Evolutionary conservation across 306 rosid genomes (phyloP), one percentile per base, ranked within the genome.

Genomic region (Phaseolus lunatus): DNA sequence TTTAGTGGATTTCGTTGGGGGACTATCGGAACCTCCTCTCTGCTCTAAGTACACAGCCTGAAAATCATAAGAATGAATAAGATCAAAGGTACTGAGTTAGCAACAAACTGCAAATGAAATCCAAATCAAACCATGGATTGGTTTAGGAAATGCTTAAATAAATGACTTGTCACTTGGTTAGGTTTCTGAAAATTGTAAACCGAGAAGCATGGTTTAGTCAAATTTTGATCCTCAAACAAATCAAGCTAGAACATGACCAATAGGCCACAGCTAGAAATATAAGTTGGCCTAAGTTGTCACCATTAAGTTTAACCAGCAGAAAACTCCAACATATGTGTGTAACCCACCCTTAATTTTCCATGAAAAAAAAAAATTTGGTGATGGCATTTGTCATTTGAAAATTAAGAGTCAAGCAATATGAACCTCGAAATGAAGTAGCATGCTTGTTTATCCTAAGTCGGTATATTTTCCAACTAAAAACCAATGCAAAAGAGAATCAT

Each of bases 41-140:
- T 65, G 80, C 82, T 86, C 86, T 73, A 91, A 78, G 81, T 88
- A 89, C 48, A 91, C 97, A 67, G 86, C 97, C 97, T 87, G 87
- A 78, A 84, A 82, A 75, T 56, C 70, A 73, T 15, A 58, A 65
- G 15, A 80, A 35, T 19, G 4, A 56, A 67, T 66, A 48, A 78
- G 56, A 61, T 29, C 62, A 26, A 54, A 70, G 13, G 58, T 70
- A 26, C 31, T 9, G 12, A 54, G 29, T 53, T 53, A 9, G 61
- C 57, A 47, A 68, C 57, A 45, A 26, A 16, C 7, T 35, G 12
- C 7, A 24, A 18, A 64, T 35, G 35, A 35, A 64, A 24, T 68
- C 24, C 9, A 68, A 45, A 9, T 4, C 24, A 24, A 44, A 47
- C 43, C 16, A 27, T 16, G 73, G 53, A 41, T 14, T 41, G 56